A percentile compares a stretch with the other conserved stretches of the same genome.
phyloP scores from a whole-genome alignment of 1,284 basidiomycete genomes.

The Pulveroboletus sp. region DNA sequence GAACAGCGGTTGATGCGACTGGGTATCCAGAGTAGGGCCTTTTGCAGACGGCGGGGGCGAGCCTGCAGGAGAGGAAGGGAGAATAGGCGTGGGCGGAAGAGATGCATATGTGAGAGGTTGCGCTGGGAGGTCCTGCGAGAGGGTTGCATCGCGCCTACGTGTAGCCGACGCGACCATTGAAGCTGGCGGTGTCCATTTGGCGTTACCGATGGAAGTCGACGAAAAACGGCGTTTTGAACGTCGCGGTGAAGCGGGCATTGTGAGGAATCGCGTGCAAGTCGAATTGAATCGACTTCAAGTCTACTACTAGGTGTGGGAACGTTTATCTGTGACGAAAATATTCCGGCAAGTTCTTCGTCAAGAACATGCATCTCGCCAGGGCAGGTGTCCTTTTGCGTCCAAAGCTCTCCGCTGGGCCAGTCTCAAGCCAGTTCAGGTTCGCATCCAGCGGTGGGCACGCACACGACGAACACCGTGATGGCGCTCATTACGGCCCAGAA shows the following conservation, averaged over 20 bases:
- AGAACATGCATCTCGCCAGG: conserved; percentile 37
- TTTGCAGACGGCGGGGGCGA: conserved; percentile 21
- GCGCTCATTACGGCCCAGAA: conserved; percentile 56
- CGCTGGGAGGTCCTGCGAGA: conserved; percentile 14
- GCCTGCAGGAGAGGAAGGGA: conserved; percentile 45
- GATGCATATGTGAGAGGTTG: conserved; percentile 58
- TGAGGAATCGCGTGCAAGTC: background rate
- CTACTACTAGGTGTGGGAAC: conserved; percentile 27
- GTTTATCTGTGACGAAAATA: background rate
- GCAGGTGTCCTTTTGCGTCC: conserved; percentile 37
- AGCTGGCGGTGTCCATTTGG: conserved; percentile 26
- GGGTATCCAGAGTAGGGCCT: conserved; percentile 4
- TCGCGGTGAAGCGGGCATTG: conserved; percentile 37
- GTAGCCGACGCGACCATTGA: conserved; percentile 13
- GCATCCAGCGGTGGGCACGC: conserved; percentile 40
- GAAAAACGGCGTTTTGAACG: conserved; percentile 37
- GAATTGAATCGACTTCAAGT: background rate
- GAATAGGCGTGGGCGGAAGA: conserved; percentile 68
- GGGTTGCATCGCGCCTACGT: conserved; percentile 18
- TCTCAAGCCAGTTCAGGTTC: conserved; percentile 39
- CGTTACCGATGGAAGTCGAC: conserved; percentile 28
- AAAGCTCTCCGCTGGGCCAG: conserved; percentile 17
- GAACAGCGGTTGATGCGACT: conserved; percentile 49
- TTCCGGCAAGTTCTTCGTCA: background rate
- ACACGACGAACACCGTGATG: conserved; percentile 42